Evolutionary conservation across 2,329 filamentous ascomycete genomes (phyloP), one percentile per base, ranked within the genome.

Genomic region (Sporothrix inflata): DNA sequence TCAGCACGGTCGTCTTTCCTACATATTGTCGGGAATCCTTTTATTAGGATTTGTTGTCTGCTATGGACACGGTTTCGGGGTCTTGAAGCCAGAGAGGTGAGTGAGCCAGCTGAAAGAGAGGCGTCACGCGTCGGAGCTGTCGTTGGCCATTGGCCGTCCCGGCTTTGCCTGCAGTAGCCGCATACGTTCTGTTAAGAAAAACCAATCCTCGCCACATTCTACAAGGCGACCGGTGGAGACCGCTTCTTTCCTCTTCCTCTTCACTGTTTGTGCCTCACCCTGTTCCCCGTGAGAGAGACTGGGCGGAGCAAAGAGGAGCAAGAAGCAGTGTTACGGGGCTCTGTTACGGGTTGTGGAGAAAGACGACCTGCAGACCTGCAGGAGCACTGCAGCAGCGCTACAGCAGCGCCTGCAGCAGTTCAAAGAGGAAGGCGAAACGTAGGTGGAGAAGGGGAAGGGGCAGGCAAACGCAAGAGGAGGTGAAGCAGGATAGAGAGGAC

Each of bases 201-300:
- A 16, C 8, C 8, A 4, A 19, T 24, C 4, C 55, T 60, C 11
- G 60, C 60, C 63, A 51, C 42, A 27, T 21, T 55, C 45, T 51
- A 69, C 67, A 69, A 60, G 67, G 67, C 67, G 67, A 69, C 51
- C 67, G 67, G 67, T 69, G 49, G 66, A 55, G 47, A 69, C 66
- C 66, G 49, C 66, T 53, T n/a, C 21, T 55, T 55, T 12, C 45
- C 42, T 24, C 6, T 63, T 19, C 16, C 19, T 9, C 30, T 61
- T 40, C 34, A 38, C 34, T 61, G 30, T 21, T 30, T 21, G 5
- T 61, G 19, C 38, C 49, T 53, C 49, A 8, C 9, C 49, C 49
- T 9, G n/a, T 53, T 24, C 3, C 9, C 21, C 21, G 57, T 19
- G 38, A 45, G 11, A 57, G 51, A 55, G 38, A 40, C 16, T n/a